Percentiles rank a stretch among this genome's conserved stretches.
phyloP scores from a whole-genome alignment of 805 yeast genomes.

The Kodamaea jinghongensis region DNA sequence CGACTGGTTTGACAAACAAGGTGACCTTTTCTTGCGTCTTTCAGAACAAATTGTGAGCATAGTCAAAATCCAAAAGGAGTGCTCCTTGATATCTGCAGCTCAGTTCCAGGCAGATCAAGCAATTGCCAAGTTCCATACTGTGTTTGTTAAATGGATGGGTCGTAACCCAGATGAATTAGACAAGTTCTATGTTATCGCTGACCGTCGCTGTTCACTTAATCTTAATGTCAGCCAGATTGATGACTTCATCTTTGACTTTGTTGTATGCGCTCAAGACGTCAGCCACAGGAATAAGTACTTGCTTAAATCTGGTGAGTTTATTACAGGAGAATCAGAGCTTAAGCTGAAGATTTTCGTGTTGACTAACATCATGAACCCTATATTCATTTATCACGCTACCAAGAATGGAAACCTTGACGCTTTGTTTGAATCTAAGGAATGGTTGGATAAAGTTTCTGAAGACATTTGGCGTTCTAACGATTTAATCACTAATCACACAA shows the following conservation, averaged over 20 bases:
- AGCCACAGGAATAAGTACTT: slow-evolving; percentile 51
- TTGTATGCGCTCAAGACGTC: slow-evolving; percentile 51
- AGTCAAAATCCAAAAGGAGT: slow-evolving; percentile 35
- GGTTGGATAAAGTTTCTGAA: slow-evolving; percentile 64
- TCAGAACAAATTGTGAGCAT: slow-evolving; percentile 45
- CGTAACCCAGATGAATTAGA: slow-evolving; percentile 24
- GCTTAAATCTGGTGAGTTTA: slow-evolving; percentile 46
- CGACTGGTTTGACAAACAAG: slow-evolving; percentile 59
- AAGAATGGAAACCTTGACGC: slow-evolving; percentile 45
- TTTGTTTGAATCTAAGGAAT: slow-evolving; percentile 36
- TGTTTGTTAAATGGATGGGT: slow-evolving; percentile 29
- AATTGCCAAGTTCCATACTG: slow-evolving; percentile 54
- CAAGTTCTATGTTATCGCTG: slow-evolving; percentile 29
- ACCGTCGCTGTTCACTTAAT: slow-evolving; percentile 42
- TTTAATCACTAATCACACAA: slow-evolving; percentile 47
- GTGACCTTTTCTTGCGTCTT: slow-evolving; percentile 42
- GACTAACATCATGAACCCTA: slow-evolving; percentile 62
- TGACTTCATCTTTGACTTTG: slow-evolving; percentile 53
- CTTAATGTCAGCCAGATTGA: slow-evolving; percentile 47
- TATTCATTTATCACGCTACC: slow-evolving; percentile 60
- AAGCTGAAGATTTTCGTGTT: slow-evolving; percentile 56
- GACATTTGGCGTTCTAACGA: slow-evolving; percentile 74
- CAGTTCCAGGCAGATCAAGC: slow-evolving; percentile 75
- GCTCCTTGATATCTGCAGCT: slow-evolving; percentile 52
- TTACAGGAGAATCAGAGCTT: slow-evolving; percentile 43